Conservation (phyloP, 352 stramenopile genomes). For the Phytophthora citrophthora region DNA sequence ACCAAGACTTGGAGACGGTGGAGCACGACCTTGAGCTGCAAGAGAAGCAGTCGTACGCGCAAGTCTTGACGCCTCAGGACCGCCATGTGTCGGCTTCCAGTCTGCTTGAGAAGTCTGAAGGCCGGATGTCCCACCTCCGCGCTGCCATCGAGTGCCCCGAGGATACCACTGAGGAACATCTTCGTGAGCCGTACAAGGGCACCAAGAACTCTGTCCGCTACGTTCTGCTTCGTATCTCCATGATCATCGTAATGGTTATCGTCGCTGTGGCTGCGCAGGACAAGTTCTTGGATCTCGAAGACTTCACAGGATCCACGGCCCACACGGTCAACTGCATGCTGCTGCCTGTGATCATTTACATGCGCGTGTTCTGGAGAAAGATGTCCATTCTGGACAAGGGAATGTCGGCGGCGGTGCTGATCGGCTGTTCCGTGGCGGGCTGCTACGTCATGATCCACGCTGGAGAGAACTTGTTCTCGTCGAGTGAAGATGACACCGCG, state of each 20-base stretch:
- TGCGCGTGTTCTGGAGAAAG: conserved; percentile 49
- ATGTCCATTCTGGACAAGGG: conserved; percentile 50
- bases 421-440: conserved; percentile 48
- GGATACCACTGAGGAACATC: conserved; percentile 22
- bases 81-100: conserved; percentile 12
- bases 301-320: conserved; percentile 49
- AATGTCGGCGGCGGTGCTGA: conserved; percentile 35
- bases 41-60: conserved; percentile 16
- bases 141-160: conserved; percentile 16
- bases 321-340: conserved; percentile 62
- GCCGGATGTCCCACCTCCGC: conserved; percentile 23
- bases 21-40: conserved; percentile 15
- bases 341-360: conserved; percentile 55
- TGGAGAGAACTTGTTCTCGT: conserved; percentile 44
- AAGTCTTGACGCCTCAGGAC: conserved; percentile 8
- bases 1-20: conserved; percentile 4
- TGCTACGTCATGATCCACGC: conserved; percentile 54
- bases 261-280: conserved; percentile 7
- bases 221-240: conserved; percentile 23
- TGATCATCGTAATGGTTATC: conserved; percentile 23
- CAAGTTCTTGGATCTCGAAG: conserved; percentile 25
- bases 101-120: conserved; percentile 19
- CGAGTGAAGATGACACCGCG: conserved; percentile 7
- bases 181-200: conserved; percentile 44
- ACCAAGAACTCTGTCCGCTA: conserved; percentile 42